Conservation (phyloP, 257 asterid species). For the Solanum pimpinellifolium region DNA sequence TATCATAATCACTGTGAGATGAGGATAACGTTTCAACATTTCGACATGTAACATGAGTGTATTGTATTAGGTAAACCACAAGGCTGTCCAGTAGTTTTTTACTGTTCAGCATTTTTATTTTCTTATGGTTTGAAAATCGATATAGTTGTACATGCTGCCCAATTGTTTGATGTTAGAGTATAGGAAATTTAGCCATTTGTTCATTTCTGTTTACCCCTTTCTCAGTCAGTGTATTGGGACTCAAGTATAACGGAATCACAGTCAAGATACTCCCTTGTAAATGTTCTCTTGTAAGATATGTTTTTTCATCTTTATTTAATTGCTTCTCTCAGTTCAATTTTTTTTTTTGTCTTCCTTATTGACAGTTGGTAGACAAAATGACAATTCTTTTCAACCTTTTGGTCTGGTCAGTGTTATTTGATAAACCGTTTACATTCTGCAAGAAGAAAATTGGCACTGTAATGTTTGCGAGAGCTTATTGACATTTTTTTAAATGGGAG, state of each 20-base stretch:
- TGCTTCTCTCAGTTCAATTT: neutral
- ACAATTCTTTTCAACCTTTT: neutral
- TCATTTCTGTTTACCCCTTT: neutral
- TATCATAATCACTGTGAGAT: neutral
- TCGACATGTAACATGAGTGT: neutral
- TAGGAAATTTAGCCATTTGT: neutral
- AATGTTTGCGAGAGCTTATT: neutral
- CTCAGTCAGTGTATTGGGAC: neutral
- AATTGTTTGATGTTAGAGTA: neutral
- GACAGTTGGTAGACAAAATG: neutral
- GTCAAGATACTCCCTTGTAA: neutral
- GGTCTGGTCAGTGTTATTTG: neutral
- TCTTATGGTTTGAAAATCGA: neutral
- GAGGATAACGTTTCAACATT: neutral
- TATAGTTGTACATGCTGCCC: constrained; percentile 5
- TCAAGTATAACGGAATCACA: neutral
- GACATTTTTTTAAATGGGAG: too few relatives aligned
- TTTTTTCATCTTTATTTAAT: neutral
- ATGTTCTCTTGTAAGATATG: neutral
- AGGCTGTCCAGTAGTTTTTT: constrained; percentile 1
- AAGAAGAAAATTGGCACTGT: neutral
- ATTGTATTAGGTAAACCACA: neutral
- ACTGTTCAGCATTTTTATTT: neutral
- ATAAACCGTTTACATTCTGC: neutral
- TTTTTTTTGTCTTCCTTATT: neutral